A percentile compares a stretch with the other conserved stretches of the same genome.
Conservation (phyloP, 805 yeast species). For the Starmera quercuum region DNA sequence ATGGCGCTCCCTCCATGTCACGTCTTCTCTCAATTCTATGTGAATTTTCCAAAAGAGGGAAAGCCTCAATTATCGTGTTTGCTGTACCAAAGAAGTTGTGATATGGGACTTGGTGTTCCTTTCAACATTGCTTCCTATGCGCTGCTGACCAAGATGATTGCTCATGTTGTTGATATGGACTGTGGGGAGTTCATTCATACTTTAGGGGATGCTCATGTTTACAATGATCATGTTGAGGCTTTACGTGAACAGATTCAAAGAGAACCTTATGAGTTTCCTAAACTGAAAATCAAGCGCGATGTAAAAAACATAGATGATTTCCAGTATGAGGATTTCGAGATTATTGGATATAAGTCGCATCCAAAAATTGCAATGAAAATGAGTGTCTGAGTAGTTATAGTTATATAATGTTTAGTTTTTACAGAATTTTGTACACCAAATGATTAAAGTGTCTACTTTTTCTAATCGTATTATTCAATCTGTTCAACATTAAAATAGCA, state of each 20-base stretch:
- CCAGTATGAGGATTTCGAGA: conserved; percentile 79
- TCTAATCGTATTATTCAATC: too few species aligned
- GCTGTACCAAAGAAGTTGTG: conserved; percentile 96
- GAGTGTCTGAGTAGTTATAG: conserved; percentile 60
- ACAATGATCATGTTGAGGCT: conserved; percentile 89
- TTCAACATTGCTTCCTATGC: conserved; percentile 97
- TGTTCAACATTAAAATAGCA: too few species aligned
- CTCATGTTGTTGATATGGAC: conserved; percentile 90
- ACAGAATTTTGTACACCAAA: too few species aligned
- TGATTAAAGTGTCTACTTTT: too few species aligned
- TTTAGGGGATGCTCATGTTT: conserved; percentile 95
- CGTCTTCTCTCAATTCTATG: conserved; percentile 92
- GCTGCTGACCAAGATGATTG: conserved; percentile 86
- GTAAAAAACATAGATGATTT: conserved; percentile 79
- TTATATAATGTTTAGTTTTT: too few species aligned
- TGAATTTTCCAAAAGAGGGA: conserved; percentile 60
- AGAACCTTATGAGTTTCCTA: conserved; percentile 76
- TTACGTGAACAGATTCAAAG: conserved; percentile 72
- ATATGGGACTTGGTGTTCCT: conserved; percentile 99
- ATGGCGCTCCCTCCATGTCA: conserved; percentile 99
- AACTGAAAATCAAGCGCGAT: conserved; percentile 57
- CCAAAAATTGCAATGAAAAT: conserved; percentile 87
- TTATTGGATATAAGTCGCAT: conserved; percentile 74
- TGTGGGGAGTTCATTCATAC: conserved; percentile 95
- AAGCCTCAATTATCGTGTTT: conserved; percentile 77